Conservation (phyloP, 2,329 filamentous ascomycete species). For the Xylariales sp. region DNA sequence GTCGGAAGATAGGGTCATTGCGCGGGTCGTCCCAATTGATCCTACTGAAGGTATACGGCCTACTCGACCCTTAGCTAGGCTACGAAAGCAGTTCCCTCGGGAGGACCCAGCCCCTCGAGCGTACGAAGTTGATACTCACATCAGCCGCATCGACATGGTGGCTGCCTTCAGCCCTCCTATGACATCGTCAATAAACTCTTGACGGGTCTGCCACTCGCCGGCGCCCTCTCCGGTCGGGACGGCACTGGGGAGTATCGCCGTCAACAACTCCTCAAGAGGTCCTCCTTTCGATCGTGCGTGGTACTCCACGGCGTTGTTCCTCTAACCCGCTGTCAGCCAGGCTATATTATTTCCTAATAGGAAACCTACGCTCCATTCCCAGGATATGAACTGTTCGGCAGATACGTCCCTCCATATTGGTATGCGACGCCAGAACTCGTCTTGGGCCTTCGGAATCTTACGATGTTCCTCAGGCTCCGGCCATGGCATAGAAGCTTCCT, state of each 20-base stretch:
- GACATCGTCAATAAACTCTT: slow-evolving; percentile 52
- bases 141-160: slow-evolving; percentile 57
- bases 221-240: slow-evolving; percentile 34
- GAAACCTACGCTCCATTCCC: slow-evolving; percentile 45
- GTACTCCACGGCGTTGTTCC: slow-evolving; percentile 43
- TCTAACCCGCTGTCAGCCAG: slow-evolving; percentile 24
- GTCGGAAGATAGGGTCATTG: slow-evolving; percentile 54
- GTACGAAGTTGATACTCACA: slow-evolving; percentile 29
- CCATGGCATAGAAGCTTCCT: slow-evolving; percentile 4
- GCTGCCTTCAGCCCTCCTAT: slow-evolving; percentile 45
- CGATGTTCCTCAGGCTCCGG: neutral
- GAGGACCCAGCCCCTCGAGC: too few species aligned
- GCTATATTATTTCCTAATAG: slow-evolving; percentile 3
- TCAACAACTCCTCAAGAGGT: slow-evolving; percentile 45
- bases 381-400: slow-evolving; percentile 44
- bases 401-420: slow-evolving; percentile 44
- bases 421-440: slow-evolving; percentile 48
- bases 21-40: slow-evolving; percentile 56
- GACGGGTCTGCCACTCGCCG: slow-evolving; percentile 36
- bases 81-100: too few species aligned
- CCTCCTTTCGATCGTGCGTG: slow-evolving; percentile 22
- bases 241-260: slow-evolving; percentile 41
- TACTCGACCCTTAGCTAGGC: slow-evolving; percentile 18
- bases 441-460: slow-evolving; percentile 6
- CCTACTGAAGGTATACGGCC: slow-evolving; percentile 53